phyloP scores from a whole-genome alignment of 495 filamentous ascomycete genomes.

The Aspergillus avenaceus region DNA sequence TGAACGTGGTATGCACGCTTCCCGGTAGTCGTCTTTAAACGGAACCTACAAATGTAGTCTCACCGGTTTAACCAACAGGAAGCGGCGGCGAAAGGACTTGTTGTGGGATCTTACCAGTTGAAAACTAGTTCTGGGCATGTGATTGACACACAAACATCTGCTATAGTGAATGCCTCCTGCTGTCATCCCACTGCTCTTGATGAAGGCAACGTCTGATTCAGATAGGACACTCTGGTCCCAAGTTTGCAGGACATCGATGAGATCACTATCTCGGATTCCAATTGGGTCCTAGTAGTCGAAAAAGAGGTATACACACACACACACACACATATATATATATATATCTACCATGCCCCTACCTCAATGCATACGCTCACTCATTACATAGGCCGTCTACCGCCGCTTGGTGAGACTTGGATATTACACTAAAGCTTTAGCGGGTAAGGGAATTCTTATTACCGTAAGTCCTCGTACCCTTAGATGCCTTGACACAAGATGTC shows the following conservation, averaged over 20 bases:
- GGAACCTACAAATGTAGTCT: neutral
- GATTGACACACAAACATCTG: constrained; percentile 18
- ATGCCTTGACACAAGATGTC: neutral
- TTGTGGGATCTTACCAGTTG: constrained; percentile 51
- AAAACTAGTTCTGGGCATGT: constrained; percentile 18
- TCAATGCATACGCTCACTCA: constrained; percentile 3
- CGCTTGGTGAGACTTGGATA: constrained; percentile 54
- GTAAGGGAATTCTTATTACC: constrained; percentile 65
- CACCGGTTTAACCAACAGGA: constrained; percentile 24
- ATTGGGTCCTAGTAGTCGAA: constrained; percentile 84
- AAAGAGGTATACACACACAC: constrained; percentile 77
- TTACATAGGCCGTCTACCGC: constrained; percentile 70
- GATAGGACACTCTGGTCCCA: constrained; percentile 66
- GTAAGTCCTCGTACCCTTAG: constrained; percentile 32
- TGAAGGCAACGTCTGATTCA: neutral
- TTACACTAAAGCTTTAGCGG: constrained; percentile 44
- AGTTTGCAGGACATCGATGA: constrained; percentile 45
- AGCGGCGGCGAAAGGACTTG: constrained; percentile 68
- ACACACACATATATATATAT: too few species aligned
- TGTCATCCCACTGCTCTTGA: neutral
- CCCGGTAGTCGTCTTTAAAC: neutral
- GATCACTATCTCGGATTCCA: constrained; percentile 48
- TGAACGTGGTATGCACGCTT: constrained; percentile 34
- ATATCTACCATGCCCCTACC: neutral
- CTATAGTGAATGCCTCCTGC: constrained; percentile 10